Evolutionary conservation across 2,329 filamentous ascomycete genomes (phyloP), one percentile per base, ranked within the genome.

Genomic region (Colletotrichum lindemuthianum): DNA sequence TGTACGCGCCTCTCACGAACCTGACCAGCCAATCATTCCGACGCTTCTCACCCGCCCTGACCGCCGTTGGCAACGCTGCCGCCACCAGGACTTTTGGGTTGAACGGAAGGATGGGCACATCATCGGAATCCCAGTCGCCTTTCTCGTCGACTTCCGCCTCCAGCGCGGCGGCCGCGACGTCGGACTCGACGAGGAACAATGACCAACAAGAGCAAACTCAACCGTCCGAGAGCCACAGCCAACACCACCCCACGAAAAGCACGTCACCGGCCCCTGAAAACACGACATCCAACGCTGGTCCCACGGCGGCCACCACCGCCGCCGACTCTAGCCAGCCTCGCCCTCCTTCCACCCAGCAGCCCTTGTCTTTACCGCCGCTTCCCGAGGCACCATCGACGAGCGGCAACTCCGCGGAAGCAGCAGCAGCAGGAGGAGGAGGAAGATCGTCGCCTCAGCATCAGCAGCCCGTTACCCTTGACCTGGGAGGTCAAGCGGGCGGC

Each of bases 391-490:
- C 24, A 24, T 24, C 50, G 34, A 10, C 39, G 15, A 37, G 47
- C 16, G 57, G 55, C 11, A 49, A 36, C 44, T 59, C 47, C 40
- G 54, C 47, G 44, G 50, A 10, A 12, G 44, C 36, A 13, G 59
- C 45, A 37, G 16, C 16, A 12, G 16, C 45, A 33, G 24, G 34
- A 10, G 16, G 15, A 37, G 47, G n/a, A 51, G 55, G 10, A 49
- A 36, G 39, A 52, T 41, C 40, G 54, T 40, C 37, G 50, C 9
- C 9, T 15, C 36, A 13, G 59, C 45, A 37, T n/a, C 16, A 12
- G 16, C 45, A 33, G 24, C 45, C 68, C 48, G 64, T 71, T 33
- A 73, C 69, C n/a, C 73, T 77, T 34, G 75, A 77, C 68, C 71
- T 78, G 65, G 72, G 72, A 51, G 71, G 71, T 47, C 70, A 63